Conservation (phyloP, 352 stramenopile genomes). For the Pythium brassicae region DNA sequence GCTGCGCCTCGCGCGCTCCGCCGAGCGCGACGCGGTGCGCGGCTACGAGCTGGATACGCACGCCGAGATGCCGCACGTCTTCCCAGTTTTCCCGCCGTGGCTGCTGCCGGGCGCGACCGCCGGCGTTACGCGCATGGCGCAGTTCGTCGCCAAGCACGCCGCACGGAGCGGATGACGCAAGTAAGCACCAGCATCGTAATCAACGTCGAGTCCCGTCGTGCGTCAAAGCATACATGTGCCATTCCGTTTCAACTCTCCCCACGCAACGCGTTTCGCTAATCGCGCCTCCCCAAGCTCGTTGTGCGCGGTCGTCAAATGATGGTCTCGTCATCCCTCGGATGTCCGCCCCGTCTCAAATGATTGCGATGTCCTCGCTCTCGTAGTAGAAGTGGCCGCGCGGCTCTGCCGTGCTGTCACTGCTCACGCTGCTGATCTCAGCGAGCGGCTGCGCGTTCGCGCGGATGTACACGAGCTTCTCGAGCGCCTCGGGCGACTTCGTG, state of each 20-base stretch:
- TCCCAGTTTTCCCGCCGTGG: conserved; percentile 13
- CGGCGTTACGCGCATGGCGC: conserved; percentile 14
- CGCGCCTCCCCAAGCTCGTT: no score
- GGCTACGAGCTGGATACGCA: conserved; percentile 27
- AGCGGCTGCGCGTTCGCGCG: conserved; percentile 1
- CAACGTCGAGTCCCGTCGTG: no score
- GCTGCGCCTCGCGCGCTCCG: conserved; percentile 30
- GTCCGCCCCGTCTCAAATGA: conserved; percentile 1
- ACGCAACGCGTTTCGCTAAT: no score
- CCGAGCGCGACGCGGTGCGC: conserved; percentile 18
- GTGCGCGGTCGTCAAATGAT: no score
- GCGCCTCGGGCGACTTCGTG: neutral
- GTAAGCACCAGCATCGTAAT: no score
- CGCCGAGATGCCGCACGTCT: conserved; percentile 23
- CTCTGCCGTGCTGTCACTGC: neutral
- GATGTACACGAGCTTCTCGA: conserved; percentile 2
- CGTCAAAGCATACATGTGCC: neutral
- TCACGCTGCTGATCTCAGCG: neutral
- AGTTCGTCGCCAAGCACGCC: conserved; percentile 16
- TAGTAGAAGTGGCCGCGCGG: conserved; percentile 2
- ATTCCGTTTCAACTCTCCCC: no score
- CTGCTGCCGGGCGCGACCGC: conserved; percentile 13
- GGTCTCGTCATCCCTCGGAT: neutral
- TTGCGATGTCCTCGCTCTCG: conserved; percentile 6
- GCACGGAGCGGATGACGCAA: no score